Percentiles rank a stretch among this genome's conserved stretches.
phyloP scores from a whole-genome alignment of 2,329 filamentous ascomycete genomes.

The Curvularia sp. region DNA sequence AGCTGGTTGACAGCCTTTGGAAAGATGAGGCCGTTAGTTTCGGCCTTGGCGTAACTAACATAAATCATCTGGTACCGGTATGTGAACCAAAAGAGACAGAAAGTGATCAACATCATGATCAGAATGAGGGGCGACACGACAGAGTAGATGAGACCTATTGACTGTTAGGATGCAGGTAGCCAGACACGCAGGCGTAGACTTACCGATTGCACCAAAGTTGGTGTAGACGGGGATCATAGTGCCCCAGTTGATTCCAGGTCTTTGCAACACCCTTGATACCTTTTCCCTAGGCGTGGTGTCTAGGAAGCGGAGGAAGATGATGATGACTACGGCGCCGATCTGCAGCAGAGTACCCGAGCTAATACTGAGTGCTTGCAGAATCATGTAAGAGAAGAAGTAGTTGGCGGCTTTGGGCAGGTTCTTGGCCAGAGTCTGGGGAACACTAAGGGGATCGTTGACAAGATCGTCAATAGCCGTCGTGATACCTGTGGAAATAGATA shows the following conservation, averaged over 20 bases:
- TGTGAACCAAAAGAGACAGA: constrained; percentile 88
- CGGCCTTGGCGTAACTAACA: constrained; percentile 85
- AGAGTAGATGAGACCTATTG: constrained; percentile 75
- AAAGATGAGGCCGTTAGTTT: constrained; percentile 92
- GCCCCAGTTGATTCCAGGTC: constrained; percentile 85
- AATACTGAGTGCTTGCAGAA: constrained; percentile 88
- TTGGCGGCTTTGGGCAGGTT: constrained; percentile 88
- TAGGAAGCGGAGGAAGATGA: constrained; percentile 79
- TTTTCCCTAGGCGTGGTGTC: constrained; percentile 85
- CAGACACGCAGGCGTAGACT: constrained; percentile 19
- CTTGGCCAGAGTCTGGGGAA: constrained; percentile 74
- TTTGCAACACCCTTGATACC: constrained; percentile 80
- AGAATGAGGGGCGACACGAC: constrained; percentile 90
- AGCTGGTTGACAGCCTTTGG: constrained; percentile 93
- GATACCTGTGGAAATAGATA: constrained; percentile 82
- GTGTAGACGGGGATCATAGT: constrained; percentile 96
- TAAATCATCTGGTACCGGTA: constrained; percentile 98
- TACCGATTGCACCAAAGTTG: constrained; percentile 90
- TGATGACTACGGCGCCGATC: constrained; percentile 76
- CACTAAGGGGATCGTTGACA: constrained; percentile 68
- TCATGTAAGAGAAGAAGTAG: constrained; percentile 99
- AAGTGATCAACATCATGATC: constrained; percentile 92
- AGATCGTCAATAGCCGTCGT: constrained; percentile 70
- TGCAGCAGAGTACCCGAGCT: constrained; percentile 90
- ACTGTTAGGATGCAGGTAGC: constrained; percentile 10